phyloP scores from a whole-genome alignment of 371 early-diverging fungal genomes.

The Mortierella sp. region DNA sequence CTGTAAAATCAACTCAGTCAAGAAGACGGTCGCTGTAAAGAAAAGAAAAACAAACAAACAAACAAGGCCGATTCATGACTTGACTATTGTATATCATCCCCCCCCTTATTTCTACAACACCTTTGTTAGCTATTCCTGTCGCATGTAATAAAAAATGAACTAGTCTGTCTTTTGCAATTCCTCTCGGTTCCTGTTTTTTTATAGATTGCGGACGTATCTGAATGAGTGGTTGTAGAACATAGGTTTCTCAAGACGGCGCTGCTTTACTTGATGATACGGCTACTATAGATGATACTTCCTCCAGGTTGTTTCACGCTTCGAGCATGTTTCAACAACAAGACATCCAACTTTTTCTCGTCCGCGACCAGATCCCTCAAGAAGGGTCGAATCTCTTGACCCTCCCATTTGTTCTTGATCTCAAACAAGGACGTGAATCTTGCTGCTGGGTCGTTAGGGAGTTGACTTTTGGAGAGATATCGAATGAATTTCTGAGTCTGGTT shows the following conservation, averaged over 20 bases:
- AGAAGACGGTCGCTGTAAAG: too few relatives aligned
- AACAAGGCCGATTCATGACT: too few relatives aligned
- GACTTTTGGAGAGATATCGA: slow-evolving; percentile 59
- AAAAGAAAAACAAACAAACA: too few relatives aligned
- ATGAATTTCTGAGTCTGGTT: slow-evolving; percentile 48
- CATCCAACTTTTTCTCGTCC: slow-evolving; percentile 60
- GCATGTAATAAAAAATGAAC: too few relatives aligned
- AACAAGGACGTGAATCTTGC: slow-evolving; percentile 64
- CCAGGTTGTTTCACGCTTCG: slow-evolving; percentile 45
- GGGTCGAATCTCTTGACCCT: slow-evolving; percentile 59
- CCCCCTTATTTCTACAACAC: too few relatives aligned
- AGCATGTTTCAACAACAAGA: slow-evolving; percentile 60
- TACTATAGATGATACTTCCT: slow-evolving; percentile 40
- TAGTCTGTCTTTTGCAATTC: too few relatives aligned
- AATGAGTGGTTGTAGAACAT: not conserved
- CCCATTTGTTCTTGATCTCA: slow-evolving; percentile 61
- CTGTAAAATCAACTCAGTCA: too few relatives aligned
- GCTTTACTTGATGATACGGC: slow-evolving; percentile 45
- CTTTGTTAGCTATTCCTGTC: too few relatives aligned
- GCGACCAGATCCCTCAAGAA: slow-evolving; percentile 63
- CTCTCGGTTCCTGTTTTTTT: too few relatives aligned
- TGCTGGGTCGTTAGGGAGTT: slow-evolving; percentile 63
- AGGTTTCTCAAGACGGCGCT: too few relatives aligned
- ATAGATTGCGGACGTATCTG: too few relatives aligned
- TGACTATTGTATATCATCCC: too few relatives aligned